These are phyloP conservation scores for Dictyophora rubrovolvata DNA, from an alignment of 768 basidiomycete genomes.

Conservation along the genomic window DNA sequence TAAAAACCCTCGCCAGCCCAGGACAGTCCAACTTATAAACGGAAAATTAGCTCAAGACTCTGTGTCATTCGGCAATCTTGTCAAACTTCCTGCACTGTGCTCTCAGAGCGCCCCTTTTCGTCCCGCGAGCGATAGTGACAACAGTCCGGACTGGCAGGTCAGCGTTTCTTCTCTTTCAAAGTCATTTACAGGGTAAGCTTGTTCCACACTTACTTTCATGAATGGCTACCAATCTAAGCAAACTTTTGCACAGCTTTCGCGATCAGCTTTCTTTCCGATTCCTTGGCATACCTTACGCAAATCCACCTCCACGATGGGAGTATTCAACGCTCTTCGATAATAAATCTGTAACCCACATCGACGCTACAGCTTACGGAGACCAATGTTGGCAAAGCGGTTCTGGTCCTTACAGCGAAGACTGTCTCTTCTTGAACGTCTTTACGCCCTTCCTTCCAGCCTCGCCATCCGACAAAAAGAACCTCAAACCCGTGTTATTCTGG, in stretches of 20 bases:
- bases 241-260: constrained; percentile 27
- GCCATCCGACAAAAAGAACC: neutral
- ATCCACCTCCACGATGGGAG: constrained; percentile 31
- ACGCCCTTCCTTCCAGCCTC: constrained; percentile 19
- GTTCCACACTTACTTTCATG: neutral
- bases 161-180: neutral
- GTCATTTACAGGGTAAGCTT: constrained; percentile 3
- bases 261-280: constrained; percentile 42
- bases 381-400: neutral
- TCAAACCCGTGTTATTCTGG: constrained; percentile 19
- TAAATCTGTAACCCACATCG: constrained; percentile 13
- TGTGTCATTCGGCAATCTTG: neutral
- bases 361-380: neutral
- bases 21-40: neutral
- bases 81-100: constrained; percentile 4
- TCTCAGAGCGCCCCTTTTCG: constrained; percentile 7
- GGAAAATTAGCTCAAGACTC: neutral
- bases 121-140: constrained; percentile 2
- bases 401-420: constrained; percentile 1
- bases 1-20: neutral
- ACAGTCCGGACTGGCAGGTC: neutral
- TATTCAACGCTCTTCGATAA: constrained; percentile 30
- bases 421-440: constrained; percentile 1
- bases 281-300: constrained; percentile 40
- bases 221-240: neutral